Evolutionary conservation across 2,329 filamentous ascomycete genomes (phyloP), one percentile per base, ranked within the genome.

Genomic region (Curvularia eragrostidis): DNA sequence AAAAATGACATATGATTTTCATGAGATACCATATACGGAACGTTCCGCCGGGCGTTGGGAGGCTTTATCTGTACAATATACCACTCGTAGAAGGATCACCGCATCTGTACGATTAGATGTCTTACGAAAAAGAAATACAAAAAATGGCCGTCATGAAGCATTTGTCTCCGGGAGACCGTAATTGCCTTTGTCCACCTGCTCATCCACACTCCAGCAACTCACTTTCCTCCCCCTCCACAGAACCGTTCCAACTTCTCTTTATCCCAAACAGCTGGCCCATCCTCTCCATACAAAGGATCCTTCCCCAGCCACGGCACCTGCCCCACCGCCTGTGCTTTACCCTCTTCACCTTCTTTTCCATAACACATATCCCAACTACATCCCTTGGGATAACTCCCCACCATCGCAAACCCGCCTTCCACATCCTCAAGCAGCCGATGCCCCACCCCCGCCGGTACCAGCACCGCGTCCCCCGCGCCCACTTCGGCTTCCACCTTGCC

Each of bases 361-460:
- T 90, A 70, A 65, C 88, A 90, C 89, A 91, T 90, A 73, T 91
- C 87, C 87, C 87, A 91, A 18, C 73, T 81, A 15, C 77, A 78
- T 0, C 81, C 83, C 23, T 63, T 76, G 0, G 87, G 88, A 79
- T 91, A 90, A 47, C 82, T 83, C 0, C 88, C 89, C 0, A 91
- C 83, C 87, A 90, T 89, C 69, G 84, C 76, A 69, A 91, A 91
- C 1, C 76, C 80, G 2, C 81, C 79, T 18, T 78, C 75, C 19
- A 82, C 51, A 68, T 90, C 86, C 59, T 87, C 80, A 13, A 89
- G 64, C 57, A 90, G 74, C 5, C 86, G 79, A 78, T 91, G 88
- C 2, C 81, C 83, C 19, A 91, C 86, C 0, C 88, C 88, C 0
- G 87, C 87, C 0, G 88, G 87, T 10, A 91, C 77, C 47, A 91